Evolutionary conservation across 345 rosid genomes (phyloP).

Genomic region (Bruguiera sexangula): DNA sequence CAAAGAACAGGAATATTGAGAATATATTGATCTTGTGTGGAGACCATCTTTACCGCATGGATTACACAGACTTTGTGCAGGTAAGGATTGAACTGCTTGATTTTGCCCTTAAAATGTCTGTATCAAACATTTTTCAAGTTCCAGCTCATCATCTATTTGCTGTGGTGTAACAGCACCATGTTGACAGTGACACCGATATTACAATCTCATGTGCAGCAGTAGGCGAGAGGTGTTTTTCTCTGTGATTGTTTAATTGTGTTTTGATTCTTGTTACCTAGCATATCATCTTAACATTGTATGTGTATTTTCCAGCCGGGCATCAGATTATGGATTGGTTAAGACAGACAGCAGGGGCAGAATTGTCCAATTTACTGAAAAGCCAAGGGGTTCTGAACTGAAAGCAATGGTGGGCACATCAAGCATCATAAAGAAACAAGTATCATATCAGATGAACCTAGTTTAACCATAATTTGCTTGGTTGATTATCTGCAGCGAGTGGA

Average conservation of each 20-base stretch:
- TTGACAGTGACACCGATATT: conserved; percentile 73
- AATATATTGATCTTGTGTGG: conserved; percentile 75
- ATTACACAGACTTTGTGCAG: conserved; percentile 83
- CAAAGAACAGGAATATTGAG: conserved; percentile 73
- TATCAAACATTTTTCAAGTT: background rate
- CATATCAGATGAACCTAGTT: background rate
- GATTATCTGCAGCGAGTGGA: conserved; percentile 58
- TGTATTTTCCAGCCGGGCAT: conserved; percentile 69
- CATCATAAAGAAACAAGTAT: too few relatives aligned
- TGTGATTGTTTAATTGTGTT: background rate
- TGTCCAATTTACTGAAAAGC: conserved; percentile 78
- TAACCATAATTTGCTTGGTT: background rate
- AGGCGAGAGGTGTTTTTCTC: conserved; percentile 48
- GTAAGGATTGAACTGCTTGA: conserved; percentile 26
- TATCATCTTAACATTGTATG: conserved; percentile 15
- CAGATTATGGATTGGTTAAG: conserved; percentile 85
- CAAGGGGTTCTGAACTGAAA: conserved; percentile 65
- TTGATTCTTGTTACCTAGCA: background rate
- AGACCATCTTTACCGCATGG: conserved; percentile 91
- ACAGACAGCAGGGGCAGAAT: conserved; percentile 63
- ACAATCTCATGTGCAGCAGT: conserved; percentile 79
- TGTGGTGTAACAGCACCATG: conserved; percentile 57
- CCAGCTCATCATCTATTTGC: conserved; percentile 19
- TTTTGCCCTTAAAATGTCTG: background rate
- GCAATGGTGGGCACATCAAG: conserved; percentile 58